Conservation (phyloP, 2,329 filamentous ascomycete genomes). For the Lanzia echinophila region DNA sequence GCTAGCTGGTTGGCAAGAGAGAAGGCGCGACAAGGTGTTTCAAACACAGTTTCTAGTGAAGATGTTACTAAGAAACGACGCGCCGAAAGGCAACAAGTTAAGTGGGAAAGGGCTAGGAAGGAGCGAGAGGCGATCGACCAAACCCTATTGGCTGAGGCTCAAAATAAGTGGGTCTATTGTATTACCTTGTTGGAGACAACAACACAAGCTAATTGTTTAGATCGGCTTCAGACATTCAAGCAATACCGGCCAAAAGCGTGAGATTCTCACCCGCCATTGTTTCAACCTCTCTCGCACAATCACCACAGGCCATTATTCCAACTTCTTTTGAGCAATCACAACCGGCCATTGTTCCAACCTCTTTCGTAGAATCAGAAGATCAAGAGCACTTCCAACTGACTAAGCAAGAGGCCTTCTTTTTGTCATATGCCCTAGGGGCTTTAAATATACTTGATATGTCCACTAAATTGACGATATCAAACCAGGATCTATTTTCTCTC, state of each 20-base stretch:
- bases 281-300: too few species aligned
- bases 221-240: too few species aligned
- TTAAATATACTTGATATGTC: slow-evolving; percentile 54
- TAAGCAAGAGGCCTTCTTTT: slow-evolving; percentile 85
- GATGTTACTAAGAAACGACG: slow-evolving; percentile 70
- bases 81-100: slow-evolving; percentile 74
- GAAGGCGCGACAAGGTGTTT: slow-evolving; percentile 60
- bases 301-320: slow-evolving; percentile 52
- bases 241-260: slow-evolving; percentile 48
- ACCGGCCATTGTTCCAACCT: too few species aligned
- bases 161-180: too few species aligned
- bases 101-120: slow-evolving; percentile 83
- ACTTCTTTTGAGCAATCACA: slow-evolving; percentile 52
- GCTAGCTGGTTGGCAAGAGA: slow-evolving; percentile 87
- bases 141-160: slow-evolving; percentile 50
- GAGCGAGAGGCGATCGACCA: slow-evolving; percentile 79
- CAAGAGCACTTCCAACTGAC: slow-evolving; percentile 89
- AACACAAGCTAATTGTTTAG: background rate
- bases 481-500: slow-evolving; percentile 2
- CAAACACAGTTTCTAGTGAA: slow-evolving; percentile 68
- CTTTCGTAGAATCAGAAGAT: slow-evolving; percentile 31
- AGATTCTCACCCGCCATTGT: slow-evolving; percentile 47
- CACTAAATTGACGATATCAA: slow-evolving; percentile 29
- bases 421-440: slow-evolving; percentile 72
- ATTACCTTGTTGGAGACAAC: background rate